Base-by-base conservation (phyloP, 306 rosid genomes). In the Alnus rubra region DNA sequence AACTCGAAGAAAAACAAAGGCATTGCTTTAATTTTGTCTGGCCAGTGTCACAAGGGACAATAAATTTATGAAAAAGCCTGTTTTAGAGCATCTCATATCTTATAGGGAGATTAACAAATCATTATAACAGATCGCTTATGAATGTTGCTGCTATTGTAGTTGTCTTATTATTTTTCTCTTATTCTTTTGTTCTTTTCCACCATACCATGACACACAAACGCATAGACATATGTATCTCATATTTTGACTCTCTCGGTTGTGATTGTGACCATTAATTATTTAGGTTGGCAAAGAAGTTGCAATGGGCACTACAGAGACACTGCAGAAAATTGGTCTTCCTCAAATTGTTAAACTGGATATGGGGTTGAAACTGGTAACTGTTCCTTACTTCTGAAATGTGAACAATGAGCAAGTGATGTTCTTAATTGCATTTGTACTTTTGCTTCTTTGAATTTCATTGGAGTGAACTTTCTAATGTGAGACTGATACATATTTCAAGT, bases 341-440 rank as follows among this genome's bases (percentile, higher is more conserved):
- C 88, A 84, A 80, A 82, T 92, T 79, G 83, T 94, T 73, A 92
- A 80, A 91, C 68, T 85, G 93, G 81, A 88, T 83, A 76, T 68
- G 30, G 97, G 95, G 55, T 84, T 90, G 81, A 93, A 87, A 79
- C 71, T 94, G 97, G 98, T 94, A 91, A 69, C n/a, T 16, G 2
- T 75, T 85, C 44, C 82, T 15, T 23, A 48, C 23, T 74, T 64
- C 2, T 28, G 10, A 53, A n/a, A 44, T 75, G 7, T 39, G 47
- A 76, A 58, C 33, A 37, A 49, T 37, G 58, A 28, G 47, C 30
- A 12, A 39, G 16, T 30, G 55, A 31, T 49, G 44, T 44, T 42
- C 6, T 33, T 45, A n/a, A 68, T 14, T 67, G 18, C 50, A 9
- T 39, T 67, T 19, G 8, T 42, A 50, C 28, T 16, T 67, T 67